Evolutionary conservation across 2,329 filamentous ascomycete genomes (phyloP).

Genomic region (Cylindrodendrum hubeiense): DNA sequence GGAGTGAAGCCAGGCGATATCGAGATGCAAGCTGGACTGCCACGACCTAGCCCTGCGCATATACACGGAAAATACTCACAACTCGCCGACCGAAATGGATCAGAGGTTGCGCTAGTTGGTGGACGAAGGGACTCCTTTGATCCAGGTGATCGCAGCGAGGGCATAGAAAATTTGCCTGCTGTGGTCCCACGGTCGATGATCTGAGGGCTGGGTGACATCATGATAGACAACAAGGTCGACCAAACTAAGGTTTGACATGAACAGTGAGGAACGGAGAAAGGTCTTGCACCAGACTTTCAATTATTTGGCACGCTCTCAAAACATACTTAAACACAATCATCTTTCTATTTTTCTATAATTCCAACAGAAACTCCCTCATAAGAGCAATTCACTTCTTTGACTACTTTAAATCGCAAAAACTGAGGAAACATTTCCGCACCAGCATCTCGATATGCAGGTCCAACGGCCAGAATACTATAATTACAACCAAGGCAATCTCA

Average conservation of each 20-base stretch:
- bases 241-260: not conserved
- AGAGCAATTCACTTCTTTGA: no score
- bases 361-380: no score
- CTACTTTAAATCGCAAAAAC: not conserved
- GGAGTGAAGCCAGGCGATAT: not conserved
- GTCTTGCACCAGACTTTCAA: no score
- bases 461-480: not conserved
- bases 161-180: not conserved
- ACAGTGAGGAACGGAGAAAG: no score
- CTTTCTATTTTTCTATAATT: no score
- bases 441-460: conserved; percentile 6
- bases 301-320: no score
- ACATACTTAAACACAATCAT: no score
- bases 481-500: not conserved
- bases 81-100: no score
- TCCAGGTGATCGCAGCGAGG: not conserved
- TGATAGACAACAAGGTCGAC: not conserved
- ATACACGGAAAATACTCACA: not conserved
- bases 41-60: no score
- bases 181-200: not conserved
- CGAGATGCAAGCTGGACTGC: not conserved
- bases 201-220: not conserved
- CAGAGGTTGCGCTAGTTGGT: no score
- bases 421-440: not conserved
- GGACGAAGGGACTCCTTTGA: not conserved